phyloP scores from a whole-genome alignment of 1,284 basidiomycete species.

The Ceratobasidium sp. region DNA sequence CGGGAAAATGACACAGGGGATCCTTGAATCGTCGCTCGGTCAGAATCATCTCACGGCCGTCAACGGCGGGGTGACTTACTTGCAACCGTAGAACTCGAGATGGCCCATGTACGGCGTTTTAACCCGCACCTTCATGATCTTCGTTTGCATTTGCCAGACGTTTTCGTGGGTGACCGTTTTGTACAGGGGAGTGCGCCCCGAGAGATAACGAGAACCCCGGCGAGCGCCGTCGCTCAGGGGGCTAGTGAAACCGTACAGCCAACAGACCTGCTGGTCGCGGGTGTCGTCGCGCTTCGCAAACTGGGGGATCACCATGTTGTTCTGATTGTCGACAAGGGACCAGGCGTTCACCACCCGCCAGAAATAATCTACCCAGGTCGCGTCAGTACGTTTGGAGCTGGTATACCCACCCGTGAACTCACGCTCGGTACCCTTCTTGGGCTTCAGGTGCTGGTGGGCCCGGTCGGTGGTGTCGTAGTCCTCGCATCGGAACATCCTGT shows the following conservation, averaged over 20 bases:
- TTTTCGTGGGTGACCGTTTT: not conserved
- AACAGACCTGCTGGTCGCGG: not conserved
- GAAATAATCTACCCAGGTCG: too few relatives aligned
- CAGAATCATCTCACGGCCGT: too few relatives aligned
- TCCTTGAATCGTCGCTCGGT: not conserved
- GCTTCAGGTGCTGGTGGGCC: too few relatives aligned
- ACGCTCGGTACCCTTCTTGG: too few relatives aligned
- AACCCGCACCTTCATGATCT: not conserved
- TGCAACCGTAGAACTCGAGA: not conserved
- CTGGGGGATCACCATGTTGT: not conserved
- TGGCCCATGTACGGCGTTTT: not conserved
- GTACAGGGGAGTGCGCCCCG: not conserved
- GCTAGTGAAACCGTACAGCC: not conserved
- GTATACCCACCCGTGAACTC: too few relatives aligned
- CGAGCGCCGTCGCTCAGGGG: constrained; percentile 6
- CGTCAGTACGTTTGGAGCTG: too few relatives aligned
- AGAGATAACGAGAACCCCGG: not conserved
- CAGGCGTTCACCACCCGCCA: not conserved
- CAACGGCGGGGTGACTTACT: not conserved
- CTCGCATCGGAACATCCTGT: too few relatives aligned
- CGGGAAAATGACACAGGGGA: not conserved
- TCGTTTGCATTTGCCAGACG: constrained; percentile 9
- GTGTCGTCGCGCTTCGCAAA: not conserved
- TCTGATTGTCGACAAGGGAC: not conserved
- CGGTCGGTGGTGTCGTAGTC: too few relatives aligned